These are phyloP conservation scores for Sanghuangporus sanghuang DNA, from an alignment of 1,284 basidiomycete genomes.

Conservation along the genomic window DNA sequence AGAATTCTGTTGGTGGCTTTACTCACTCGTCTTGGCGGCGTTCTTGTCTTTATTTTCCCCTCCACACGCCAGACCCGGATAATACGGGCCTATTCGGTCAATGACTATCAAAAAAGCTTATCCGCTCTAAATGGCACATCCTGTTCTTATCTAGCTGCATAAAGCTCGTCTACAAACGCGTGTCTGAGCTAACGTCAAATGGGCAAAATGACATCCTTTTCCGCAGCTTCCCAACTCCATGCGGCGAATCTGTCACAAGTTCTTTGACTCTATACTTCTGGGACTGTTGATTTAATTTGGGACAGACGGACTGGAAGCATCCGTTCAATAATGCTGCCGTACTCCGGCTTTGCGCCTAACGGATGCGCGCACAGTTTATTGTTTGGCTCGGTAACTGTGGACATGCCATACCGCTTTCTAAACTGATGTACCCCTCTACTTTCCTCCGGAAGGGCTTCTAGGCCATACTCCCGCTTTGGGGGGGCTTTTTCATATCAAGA, in stretches of 20 bases:
- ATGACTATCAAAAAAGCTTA: slow-evolving; percentile 17
- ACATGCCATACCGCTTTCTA: slow-evolving; percentile 16
- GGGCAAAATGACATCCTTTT: slow-evolving; percentile 20
- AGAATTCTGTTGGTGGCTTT: too few species aligned
- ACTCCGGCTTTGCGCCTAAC: slow-evolving; percentile 11
- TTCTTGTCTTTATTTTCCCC: slow-evolving; percentile 15
- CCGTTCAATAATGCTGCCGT: slow-evolving; percentile 10
- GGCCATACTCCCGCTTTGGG: too few species aligned
- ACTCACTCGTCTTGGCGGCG: not conserved
- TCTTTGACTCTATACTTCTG: slow-evolving; percentile 16
- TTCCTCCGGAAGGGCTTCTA: too few species aligned
- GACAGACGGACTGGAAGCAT: not conserved
- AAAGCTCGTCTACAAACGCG: slow-evolving; percentile 12
- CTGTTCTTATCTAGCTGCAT: slow-evolving; percentile 22
- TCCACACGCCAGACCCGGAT: slow-evolving; percentile 10
- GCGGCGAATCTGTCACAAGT: slow-evolving; percentile 14
- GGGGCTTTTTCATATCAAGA: too few species aligned
- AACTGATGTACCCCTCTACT: too few species aligned
- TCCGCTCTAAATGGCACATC: slow-evolving; percentile 21
- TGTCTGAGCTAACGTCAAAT: slow-evolving; percentile 11
- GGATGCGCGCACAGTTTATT: slow-evolving; percentile 10
- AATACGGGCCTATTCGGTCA: slow-evolving; percentile 9
- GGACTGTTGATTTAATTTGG: not conserved
- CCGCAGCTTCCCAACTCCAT: slow-evolving; percentile 15
- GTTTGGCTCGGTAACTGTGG: slow-evolving; percentile 19